A percentile compares a stretch with the other conserved stretches of the same genome.
Conservation (phyloP, 352 stramenopile genomes). For the Phytophthora sojae region DNA sequence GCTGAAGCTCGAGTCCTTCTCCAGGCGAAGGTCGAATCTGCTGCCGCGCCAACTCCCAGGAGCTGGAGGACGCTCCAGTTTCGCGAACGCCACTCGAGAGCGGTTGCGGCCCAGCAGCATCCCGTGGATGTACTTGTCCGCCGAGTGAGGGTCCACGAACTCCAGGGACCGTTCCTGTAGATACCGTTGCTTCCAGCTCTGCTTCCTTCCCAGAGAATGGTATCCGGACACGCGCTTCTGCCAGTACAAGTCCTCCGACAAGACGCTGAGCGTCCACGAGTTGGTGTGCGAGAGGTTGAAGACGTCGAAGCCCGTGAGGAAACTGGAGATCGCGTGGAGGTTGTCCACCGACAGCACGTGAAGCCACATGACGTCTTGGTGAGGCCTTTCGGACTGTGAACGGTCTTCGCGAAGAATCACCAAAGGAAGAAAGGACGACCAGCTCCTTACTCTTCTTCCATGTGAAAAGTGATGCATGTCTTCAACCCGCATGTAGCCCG, state of each 20-base stretch:
- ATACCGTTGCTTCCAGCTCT: constrained; percentile 13
- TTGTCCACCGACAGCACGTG: constrained; percentile 21
- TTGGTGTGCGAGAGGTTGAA: constrained; percentile 26
- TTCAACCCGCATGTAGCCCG: too few species aligned
- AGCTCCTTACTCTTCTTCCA: not conserved
- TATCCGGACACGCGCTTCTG: constrained; percentile 1
- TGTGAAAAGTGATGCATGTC: too few species aligned
- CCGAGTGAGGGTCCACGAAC: constrained; percentile 15
- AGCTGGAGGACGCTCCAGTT: constrained; percentile 10
- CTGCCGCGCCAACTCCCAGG: constrained; percentile 15
- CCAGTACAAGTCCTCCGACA: constrained; percentile 28
- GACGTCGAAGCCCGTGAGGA: constrained; percentile 23
- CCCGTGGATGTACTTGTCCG: constrained; percentile 15
- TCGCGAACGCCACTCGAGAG: constrained; percentile 13
- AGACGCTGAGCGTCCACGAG: constrained; percentile 16
- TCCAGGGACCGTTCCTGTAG: constrained; percentile 13
- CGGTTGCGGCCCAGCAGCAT: constrained; percentile 15
- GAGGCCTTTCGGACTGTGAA: not conserved
- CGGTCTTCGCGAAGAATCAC: not conserved
- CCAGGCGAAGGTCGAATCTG: not conserved
- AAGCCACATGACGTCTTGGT: not conserved
- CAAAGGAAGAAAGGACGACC: not conserved
- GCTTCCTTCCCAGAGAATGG: not conserved
- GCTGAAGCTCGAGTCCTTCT: constrained; percentile 19
- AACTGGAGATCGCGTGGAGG: constrained; percentile 16